These are phyloP conservation scores for Fusarium coicis DNA, from an alignment of 2,329 filamentous ascomycete species.

Conservation along the genomic window DNA sequence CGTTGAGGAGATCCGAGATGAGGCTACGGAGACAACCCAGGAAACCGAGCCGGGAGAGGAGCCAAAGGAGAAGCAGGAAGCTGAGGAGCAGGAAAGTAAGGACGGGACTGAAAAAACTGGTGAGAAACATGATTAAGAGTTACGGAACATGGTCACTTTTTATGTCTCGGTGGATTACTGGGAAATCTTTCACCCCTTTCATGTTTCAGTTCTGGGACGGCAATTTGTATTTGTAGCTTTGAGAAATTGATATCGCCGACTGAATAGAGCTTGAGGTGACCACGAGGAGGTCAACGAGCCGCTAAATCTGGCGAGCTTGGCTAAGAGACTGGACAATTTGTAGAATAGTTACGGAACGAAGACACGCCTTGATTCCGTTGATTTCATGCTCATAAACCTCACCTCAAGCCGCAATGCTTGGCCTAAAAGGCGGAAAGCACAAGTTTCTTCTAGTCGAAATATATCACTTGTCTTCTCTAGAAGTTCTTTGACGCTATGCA, in stretches of 20 bases:
- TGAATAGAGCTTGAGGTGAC: neutral
- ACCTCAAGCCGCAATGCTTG: too few species aligned
- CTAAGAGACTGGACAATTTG: too few species aligned
- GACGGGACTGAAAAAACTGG: fast-evolving
- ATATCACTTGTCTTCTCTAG: too few species aligned
- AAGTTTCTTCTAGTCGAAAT: too few species aligned
- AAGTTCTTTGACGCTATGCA: too few species aligned
- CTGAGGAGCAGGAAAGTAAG: fast-evolving
- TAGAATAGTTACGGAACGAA: too few species aligned
- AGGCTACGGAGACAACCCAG: neutral
- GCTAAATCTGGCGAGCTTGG: too few species aligned
- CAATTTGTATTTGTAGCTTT: neutral
- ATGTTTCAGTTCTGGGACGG: neutral
- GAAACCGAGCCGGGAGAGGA: fast-evolving
- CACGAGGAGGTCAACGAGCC: too few species aligned
- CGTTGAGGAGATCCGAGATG: neutral
- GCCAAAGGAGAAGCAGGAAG: fast-evolving
- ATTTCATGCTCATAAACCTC: too few species aligned
- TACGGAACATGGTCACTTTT: fast-evolving
- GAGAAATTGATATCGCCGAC: neutral
- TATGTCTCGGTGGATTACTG: fast-evolving
- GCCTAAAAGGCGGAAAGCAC: too few species aligned
- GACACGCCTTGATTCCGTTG: too few species aligned
- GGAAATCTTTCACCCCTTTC: fast-evolving
- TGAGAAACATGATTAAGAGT: neutral